Conservation (phyloP, 176 grass and related monocot genomes). For the Phoenix roebelenii region DNA sequence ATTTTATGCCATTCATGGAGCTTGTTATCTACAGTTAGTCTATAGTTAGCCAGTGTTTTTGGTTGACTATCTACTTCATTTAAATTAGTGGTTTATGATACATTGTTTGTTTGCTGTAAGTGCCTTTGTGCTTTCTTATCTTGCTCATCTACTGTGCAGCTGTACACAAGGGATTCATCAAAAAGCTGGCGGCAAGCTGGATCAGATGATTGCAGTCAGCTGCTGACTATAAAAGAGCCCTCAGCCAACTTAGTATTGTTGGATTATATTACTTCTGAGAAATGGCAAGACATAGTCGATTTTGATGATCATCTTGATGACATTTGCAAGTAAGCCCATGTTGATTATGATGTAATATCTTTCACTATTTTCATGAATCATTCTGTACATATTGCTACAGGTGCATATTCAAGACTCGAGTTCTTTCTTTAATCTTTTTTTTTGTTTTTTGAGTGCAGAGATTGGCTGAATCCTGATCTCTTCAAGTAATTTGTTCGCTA, state of each 20-base stretch:
- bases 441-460: conserved; percentile 37
- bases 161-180: conserved; percentile 95
- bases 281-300: conserved; percentile 81
- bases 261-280: conserved; percentile 71
- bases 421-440: conserved; percentile 1
- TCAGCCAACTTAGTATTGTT: conserved; percentile 63
- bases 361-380: conserved; percentile 1
- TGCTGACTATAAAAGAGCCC: conserved; percentile 79
- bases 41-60: too few relatives aligned
- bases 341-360: background rate
- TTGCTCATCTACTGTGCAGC: conserved; percentile 20
- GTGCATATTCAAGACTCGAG: background rate
- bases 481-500: conserved; percentile 35
- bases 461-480: conserved; percentile 73
- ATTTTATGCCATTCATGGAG: too few relatives aligned
- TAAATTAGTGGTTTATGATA: too few relatives aligned
- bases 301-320: conserved; percentile 98
- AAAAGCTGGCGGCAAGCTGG: conserved; percentile 79
- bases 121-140: too few relatives aligned
- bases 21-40: too few relatives aligned
- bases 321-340: conserved; percentile 78
- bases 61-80: too few relatives aligned
- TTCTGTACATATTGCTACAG: background rate
- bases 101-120: too few relatives aligned
- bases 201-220: conserved; percentile 55